These are phyloP conservation scores for Kingdonia uniflora DNA, from an alignment of 164 flowering plant species.

Conservation along the genomic window DNA sequence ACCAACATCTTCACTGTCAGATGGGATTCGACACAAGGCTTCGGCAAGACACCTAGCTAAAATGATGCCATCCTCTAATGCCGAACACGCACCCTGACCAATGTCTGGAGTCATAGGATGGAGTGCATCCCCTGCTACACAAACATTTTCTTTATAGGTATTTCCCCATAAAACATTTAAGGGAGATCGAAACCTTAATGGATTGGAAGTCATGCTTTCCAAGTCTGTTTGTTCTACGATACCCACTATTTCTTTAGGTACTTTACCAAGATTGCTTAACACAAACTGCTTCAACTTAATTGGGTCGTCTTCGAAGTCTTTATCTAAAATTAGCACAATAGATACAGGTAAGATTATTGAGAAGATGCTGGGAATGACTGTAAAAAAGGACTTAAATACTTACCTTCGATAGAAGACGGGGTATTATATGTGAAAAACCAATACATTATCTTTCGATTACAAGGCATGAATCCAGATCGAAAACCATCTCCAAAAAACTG, in stretches of 20 bases:
- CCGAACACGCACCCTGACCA: slow-evolving; percentile 46
- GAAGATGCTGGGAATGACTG: neutral
- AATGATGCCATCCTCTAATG: slow-evolving; percentile 36
- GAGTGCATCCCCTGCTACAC: slow-evolving; percentile 45
- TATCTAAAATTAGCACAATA: slow-evolving; percentile 7
- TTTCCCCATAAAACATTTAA: slow-evolving; percentile 31
- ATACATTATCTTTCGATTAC: slow-evolving; percentile 30
- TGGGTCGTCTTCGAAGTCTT: slow-evolving; percentile 16
- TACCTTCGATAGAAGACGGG: slow-evolving; percentile 17
- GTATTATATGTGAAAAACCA: slow-evolving; percentile 49
- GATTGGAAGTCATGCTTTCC: slow-evolving; percentile 15
- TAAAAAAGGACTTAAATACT: neutral
- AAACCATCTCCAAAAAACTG: slow-evolving; percentile 38
- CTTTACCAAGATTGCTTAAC: slow-evolving; percentile 27
- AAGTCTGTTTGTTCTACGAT: slow-evolving; percentile 24
- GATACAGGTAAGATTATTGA: neutral
- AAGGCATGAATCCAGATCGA: slow-evolving; percentile 39
- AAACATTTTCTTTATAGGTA: slow-evolving; percentile 30
- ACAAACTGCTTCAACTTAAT: slow-evolving; percentile 31
- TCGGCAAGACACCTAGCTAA: slow-evolving; percentile 33
- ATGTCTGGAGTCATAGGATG: slow-evolving; percentile 62
- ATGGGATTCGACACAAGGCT: slow-evolving; percentile 13
- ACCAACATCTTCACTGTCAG: neutral
- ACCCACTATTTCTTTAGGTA: slow-evolving; percentile 14
- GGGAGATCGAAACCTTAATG: slow-evolving; percentile 27